These are phyloP conservation scores for Chalaropsis ovoidea DNA, from an alignment of 2,329 filamentous ascomycete genomes.

Conservation along the genomic window DNA sequence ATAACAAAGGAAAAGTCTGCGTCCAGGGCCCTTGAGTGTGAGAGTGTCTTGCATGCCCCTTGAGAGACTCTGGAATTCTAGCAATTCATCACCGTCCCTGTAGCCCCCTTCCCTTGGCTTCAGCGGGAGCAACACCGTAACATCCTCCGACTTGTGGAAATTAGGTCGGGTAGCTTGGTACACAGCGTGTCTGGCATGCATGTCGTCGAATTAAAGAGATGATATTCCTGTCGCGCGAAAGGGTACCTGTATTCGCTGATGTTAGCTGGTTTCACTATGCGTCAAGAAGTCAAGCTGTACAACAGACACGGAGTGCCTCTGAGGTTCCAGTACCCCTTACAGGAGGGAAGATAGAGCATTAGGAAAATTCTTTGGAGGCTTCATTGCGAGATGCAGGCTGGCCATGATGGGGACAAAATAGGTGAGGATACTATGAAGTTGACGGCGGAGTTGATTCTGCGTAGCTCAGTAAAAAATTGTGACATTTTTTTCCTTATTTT, in stretches of 20 bases:
- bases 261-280: slow-evolving; percentile 6
- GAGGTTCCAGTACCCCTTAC: not conserved
- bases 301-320: not conserved
- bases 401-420: not conserved
- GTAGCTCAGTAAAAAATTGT: not conserved
- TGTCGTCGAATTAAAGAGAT: not conserved
- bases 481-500: not conserved
- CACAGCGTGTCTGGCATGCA: slow-evolving; percentile 3
- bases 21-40: not conserved
- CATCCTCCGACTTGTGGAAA: slow-evolving; percentile 8
- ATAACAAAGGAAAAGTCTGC: not conserved
- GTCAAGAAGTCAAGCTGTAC: slow-evolving; percentile 6
- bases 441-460: not conserved
- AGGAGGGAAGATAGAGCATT: not conserved
- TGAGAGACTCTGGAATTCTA: not conserved
- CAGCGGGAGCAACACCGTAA: not conserved
- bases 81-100: slow-evolving; percentile 1
- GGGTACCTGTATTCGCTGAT: not conserved
- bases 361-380: not conserved
- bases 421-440: not conserved
- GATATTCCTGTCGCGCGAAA: not conserved
- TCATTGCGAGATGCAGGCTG: not conserved
- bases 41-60: not conserved
- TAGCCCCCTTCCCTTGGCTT: not conserved
- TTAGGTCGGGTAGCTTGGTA: slow-evolving; percentile 14